These are phyloP conservation scores for Penicillium sp. DNA, from an alignment of 2,329 filamentous ascomycete genomes.

Conservation along the genomic window DNA sequence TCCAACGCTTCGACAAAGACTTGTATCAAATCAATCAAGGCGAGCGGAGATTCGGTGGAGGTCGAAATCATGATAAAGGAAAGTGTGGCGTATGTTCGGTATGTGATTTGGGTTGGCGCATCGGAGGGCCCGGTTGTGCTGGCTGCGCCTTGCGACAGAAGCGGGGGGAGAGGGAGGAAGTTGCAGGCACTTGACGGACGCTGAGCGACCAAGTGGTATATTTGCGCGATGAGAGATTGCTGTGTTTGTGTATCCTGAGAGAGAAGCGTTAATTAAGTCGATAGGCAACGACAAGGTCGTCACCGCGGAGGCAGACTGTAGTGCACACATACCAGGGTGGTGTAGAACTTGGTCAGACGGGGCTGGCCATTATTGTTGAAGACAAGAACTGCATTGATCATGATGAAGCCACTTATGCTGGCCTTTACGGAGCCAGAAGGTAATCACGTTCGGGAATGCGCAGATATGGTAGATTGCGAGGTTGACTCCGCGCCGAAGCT, in stretches of 20 bases:
- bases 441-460: neutral
- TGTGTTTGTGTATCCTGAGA: constrained; percentile 89
- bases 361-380: constrained; percentile 99
- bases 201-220: constrained; percentile 91
- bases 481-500: no score
- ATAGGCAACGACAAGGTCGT: no score
- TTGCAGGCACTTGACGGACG: constrained; percentile 91
- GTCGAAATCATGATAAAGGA: constrained; percentile 99
- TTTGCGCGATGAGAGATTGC: constrained; percentile 92
- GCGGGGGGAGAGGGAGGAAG: constrained; percentile 75
- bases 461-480: neutral
- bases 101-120: constrained; percentile 89
- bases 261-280: constrained; percentile 1
- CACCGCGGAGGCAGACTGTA: no score
- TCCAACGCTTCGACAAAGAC: constrained; percentile 96
- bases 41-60: constrained; percentile 89
- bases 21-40: constrained; percentile 92
- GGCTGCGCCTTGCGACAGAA: constrained; percentile 51
- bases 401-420: constrained; percentile 36
- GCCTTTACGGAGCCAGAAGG: neutral
- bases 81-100: constrained; percentile 95
- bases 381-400: constrained; percentile 98
- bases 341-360: constrained; percentile 96
- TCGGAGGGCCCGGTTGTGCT: constrained; percentile 64
- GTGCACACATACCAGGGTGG: constrained; percentile 65